phyloP scores from a whole-genome alignment of 208 protist species.

The Trypanosoma grayi region DNA sequence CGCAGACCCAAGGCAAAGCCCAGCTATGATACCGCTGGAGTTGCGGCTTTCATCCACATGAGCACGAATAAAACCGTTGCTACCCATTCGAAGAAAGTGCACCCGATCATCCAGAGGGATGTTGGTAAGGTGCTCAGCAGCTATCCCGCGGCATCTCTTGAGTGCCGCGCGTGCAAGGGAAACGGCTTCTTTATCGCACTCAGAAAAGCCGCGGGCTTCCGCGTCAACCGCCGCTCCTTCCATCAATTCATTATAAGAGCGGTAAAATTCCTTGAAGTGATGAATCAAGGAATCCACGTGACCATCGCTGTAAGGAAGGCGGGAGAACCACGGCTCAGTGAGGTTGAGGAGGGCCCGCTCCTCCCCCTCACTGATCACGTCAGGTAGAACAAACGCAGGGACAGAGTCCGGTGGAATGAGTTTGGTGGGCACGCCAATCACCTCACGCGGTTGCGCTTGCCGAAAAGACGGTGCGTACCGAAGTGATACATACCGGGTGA shows the following conservation, averaged over 20 bases:
- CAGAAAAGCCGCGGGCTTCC: conserved; percentile 9
- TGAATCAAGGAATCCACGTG: conserved; percentile 83
- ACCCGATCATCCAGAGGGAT: conserved; percentile 84
- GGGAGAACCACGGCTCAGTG: conserved; percentile 67
- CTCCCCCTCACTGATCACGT: conserved; percentile 66
- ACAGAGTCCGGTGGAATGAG: conserved; percentile 62
- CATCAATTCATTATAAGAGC: conserved; percentile 56
- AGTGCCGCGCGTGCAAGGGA: conserved; percentile 38
- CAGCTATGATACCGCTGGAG: conserved; percentile 78
- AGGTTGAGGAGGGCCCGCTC: conserved; percentile 60
- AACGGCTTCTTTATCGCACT: conserved; percentile 1
- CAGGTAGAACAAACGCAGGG: conserved; percentile 70
- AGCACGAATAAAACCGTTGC: conserved; percentile 78
- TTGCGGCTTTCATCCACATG: conserved; percentile 83
- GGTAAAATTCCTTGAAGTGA: conserved; percentile 89
- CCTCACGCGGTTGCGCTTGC: conserved; percentile 56
- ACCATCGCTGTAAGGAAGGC: conserved; percentile 64
- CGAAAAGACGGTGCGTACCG: conserved; percentile 66
- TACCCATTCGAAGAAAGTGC: conserved; percentile 72
- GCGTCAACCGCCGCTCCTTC: conserved; percentile 7
- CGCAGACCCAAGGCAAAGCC: conserved; percentile 57
- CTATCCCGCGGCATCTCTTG: conserved; percentile 34
- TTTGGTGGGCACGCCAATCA: conserved; percentile 67
- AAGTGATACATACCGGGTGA: conserved; percentile 53
- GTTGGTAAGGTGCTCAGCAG: conserved; percentile 45